Conservation (phyloP, 2,329 filamentous ascomycete genomes). For the Leptodontidium sp. region DNA sequence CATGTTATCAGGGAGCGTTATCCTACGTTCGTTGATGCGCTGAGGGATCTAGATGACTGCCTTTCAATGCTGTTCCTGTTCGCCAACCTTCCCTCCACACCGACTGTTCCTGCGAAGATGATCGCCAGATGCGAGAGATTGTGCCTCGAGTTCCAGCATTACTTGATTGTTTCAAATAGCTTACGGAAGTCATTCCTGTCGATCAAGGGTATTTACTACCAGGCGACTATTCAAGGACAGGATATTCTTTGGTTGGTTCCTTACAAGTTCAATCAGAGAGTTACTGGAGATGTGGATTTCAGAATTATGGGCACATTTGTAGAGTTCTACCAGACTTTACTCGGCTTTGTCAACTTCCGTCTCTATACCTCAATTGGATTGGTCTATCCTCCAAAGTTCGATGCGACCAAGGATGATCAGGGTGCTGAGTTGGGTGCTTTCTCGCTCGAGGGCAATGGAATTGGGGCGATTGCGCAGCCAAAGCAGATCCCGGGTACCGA, state of each 20-base stretch:
- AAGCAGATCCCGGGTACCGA: constrained; percentile 61
- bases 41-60: constrained; percentile 95
- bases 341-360: constrained; percentile 95
- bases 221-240: constrained; percentile 95
- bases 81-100: constrained; percentile 91
- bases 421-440: constrained; percentile 92
- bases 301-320: constrained; percentile 99
- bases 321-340: constrained; percentile 96
- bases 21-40: constrained; percentile 92
- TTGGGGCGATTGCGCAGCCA: constrained; percentile 60
- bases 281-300: constrained; percentile 95
- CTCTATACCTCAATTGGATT: constrained; percentile 91
- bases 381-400: constrained; percentile 96
- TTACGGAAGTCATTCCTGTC: constrained; percentile 96
- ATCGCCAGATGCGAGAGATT: constrained; percentile 93
- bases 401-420: constrained; percentile 84
- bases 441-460: constrained; percentile 80
- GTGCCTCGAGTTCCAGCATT: constrained; percentile 96
- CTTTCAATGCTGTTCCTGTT: constrained; percentile 97
- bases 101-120: constrained; percentile 91
- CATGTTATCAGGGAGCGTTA: constrained; percentile 98
- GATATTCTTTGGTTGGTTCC: constrained; percentile 97
- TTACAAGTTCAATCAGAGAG: constrained; percentile 96
- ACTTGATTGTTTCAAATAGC: constrained; percentile 90
- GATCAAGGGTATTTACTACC: constrained; percentile 99